Evolutionary conservation across 768 basidiomycete species (phyloP), one percentile per base, ranked within the genome.

Genomic region (Calocybe indica): DNA sequence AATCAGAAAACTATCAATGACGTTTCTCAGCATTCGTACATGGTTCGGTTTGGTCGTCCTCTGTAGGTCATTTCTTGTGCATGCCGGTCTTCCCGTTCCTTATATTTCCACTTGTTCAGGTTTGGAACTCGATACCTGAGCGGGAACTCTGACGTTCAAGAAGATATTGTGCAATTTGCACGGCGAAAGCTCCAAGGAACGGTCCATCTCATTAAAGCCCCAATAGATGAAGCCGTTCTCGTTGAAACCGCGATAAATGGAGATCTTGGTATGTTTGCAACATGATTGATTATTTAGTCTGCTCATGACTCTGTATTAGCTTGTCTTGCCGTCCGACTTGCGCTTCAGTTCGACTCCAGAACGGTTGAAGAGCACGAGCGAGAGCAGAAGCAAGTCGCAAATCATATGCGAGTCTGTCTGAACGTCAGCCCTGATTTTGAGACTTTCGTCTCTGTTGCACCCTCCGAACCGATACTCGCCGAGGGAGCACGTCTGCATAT

Each of bases 391-490:
- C 48, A 49, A 37, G 48, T 49, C 9, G 48, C 31, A 36, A 49
- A 49, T 35, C 34, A 49, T 13, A 49, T 43, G 47, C 47, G 47
- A 13, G 35, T 48, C 40, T 48, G 50, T 32, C 22, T 42, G 22
- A 15, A 15, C 30, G 39, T 22, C 22, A 22, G 22, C 22, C 22
- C 22, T 22, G 22, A 22, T 22, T 22, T 22, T 22, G 22, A 22
- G 22, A 22, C 22, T 22, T 22, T 22, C 22, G 22, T 22, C 10
- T 57, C 56, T 5, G 57, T 56, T 7, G 52, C 52, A 29, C 46
- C 57, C 14, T 53, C 52, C 12, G 57, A 56, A 45, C 57, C 57
- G 3, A 43, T 55, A 9, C 51, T 57, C 6, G 57, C 56, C 10
- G 50, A 57, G 40, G 53, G 47, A 12, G 46, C 54, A 9, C 47